phyloP scores from a whole-genome alignment of 306 rosid species.

The Cicer yamashitae region DNA sequence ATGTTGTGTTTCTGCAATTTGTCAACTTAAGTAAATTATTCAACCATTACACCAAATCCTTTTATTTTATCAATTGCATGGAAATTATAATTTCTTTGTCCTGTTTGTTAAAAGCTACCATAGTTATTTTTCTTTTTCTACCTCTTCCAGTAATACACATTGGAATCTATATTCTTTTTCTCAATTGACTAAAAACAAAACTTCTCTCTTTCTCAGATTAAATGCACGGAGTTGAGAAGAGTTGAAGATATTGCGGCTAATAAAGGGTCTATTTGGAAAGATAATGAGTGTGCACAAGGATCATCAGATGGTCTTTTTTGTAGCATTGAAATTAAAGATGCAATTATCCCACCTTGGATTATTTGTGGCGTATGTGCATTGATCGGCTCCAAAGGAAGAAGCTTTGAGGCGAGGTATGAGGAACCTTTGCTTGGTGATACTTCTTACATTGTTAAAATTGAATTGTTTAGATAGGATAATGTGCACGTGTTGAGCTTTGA shows the following conservation, averaged over 20 bases:
- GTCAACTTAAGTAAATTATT: conserved; percentile 30
- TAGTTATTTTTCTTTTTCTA: conserved; percentile 34
- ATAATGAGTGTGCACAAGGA: conserved; percentile 50
- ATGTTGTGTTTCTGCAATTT: conserved; percentile 27
- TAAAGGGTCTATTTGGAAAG: conserved; percentile 54
- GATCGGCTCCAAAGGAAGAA: conserved; percentile 73
- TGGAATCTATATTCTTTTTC: conserved; percentile 12
- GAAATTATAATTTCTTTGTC: not conserved
- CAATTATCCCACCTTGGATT: conserved; percentile 91
- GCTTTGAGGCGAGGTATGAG: conserved; percentile 90
- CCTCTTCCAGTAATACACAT: conserved; percentile 14
- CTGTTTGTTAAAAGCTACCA: conserved; percentile 17
- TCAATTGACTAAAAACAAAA: not conserved
- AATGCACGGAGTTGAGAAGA: conserved; percentile 77
- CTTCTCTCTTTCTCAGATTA: conserved; percentile 56
- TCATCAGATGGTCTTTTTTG: conserved; percentile 58
- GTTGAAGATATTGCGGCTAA: conserved; percentile 60
- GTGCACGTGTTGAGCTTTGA: conserved; percentile 14
- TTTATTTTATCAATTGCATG: conserved; percentile 16
- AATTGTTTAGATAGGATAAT: conserved; percentile 21
- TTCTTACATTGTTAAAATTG: conserved; percentile 11
- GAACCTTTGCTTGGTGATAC: conserved; percentile 30
- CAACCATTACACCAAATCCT: conserved; percentile 33
- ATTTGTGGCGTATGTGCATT: conserved; percentile 61
- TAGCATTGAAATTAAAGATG: conserved; percentile 79